Conservation (phyloP, 139 green algal genomes). For the Asterochloris erici region DNA sequence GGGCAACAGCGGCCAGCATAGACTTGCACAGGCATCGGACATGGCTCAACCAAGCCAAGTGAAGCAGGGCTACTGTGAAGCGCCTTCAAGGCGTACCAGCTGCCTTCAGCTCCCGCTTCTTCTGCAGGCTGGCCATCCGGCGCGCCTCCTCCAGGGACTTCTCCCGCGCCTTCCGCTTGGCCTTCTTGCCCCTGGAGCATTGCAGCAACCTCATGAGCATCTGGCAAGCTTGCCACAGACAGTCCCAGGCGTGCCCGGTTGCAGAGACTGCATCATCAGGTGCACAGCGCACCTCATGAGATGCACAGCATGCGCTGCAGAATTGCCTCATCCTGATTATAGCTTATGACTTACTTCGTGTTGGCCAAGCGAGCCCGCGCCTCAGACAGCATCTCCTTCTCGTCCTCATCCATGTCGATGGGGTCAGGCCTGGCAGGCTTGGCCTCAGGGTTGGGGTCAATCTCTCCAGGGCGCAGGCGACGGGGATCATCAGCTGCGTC, state of each 20-base stretch:
- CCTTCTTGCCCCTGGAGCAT: conserved; percentile 92
- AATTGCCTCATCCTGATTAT: no score
- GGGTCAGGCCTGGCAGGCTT: conserved; percentile 93
- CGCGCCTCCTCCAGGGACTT: conserved; percentile 97
- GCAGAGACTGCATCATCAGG: no score
- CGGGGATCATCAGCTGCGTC: conserved; percentile 90
- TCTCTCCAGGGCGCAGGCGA: conserved; percentile 92
- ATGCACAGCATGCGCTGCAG: no score
- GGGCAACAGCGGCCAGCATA: no score
- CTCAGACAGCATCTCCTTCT: conserved; percentile 99
- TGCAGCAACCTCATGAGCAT: neutral
- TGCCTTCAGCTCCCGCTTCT: conserved; percentile 86
- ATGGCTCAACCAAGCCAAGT: no score
- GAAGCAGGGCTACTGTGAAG: neutral
- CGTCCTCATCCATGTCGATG: conserved; percentile 99
- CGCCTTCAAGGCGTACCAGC: neutral
- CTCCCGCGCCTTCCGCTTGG: conserved; percentile 97
- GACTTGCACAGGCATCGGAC: no score
- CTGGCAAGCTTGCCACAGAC: neutral
- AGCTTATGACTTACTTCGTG: conserved; percentile 58
- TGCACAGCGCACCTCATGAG: no score
- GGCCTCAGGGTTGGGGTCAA: conserved; percentile 96
- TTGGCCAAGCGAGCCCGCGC: conserved; percentile 95
- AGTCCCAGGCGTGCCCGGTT: no score
- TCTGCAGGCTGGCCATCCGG: conserved; percentile 92